phyloP scores from a whole-genome alignment of 257 asterid species.

The Scutellaria galericulata region DNA sequence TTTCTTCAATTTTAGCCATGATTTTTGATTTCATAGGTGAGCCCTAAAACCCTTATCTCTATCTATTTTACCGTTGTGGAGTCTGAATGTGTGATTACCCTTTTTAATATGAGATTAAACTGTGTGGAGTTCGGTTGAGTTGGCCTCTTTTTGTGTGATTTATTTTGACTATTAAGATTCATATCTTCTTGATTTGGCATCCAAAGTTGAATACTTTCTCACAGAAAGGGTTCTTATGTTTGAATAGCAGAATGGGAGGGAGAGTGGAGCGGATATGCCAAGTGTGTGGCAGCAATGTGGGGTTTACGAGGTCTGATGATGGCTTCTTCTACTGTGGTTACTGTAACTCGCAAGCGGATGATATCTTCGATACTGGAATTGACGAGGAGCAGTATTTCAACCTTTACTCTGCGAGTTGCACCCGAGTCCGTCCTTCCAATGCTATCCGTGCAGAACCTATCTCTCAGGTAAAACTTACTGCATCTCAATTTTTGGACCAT shows the following conservation, averaged over 20 bases:
- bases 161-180: no score
- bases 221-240: not conserved
- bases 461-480: slow-evolving; percentile 47
- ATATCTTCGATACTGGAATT: slow-evolving; percentile 49
- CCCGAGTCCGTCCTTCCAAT: slow-evolving; percentile 41
- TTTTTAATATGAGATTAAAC: no score
- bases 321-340: slow-evolving; percentile 60
- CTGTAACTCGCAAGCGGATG: slow-evolving; percentile 67
- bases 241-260: slow-evolving; percentile 42
- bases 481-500: slow-evolving; percentile 49
- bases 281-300: slow-evolving; percentile 47
- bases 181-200: no score
- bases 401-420: slow-evolving; percentile 42
- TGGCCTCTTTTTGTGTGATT: no score
- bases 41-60: no score
- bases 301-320: slow-evolving; percentile 52
- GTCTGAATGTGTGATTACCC: no score
- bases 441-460: slow-evolving; percentile 40
- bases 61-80: no score
- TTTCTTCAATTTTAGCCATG: no score
- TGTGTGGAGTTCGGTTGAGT: no score
- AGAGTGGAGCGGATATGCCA: slow-evolving; percentile 47
- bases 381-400: slow-evolving; percentile 54
- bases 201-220: not conserved
- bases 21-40: no score